Base-by-base conservation (phyloP, 2,329 filamentous ascomycete species). In the Colletotrichum sp. region DNA sequence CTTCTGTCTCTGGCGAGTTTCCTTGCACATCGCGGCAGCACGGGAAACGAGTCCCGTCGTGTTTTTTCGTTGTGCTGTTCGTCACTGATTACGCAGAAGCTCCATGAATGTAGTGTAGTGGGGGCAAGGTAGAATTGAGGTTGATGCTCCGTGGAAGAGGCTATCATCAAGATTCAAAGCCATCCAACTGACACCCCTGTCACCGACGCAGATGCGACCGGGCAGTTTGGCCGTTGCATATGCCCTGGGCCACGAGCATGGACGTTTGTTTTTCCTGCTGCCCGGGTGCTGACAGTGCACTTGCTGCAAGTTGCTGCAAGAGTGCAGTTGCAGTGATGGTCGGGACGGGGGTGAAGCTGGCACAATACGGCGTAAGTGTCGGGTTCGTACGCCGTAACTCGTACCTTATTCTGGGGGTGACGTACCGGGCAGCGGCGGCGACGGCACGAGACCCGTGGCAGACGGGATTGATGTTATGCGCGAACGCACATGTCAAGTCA, bases 301-400 rank as follows among this genome's bases (percentile, higher is more conserved):
- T 4, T 39, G 34, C 34, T 39, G 36, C 36, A 19, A 44, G 3
- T 39, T 36, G 34, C 3, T 19, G 25, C 13, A 16, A 44, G 22
- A 34, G 52, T 44, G 55, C 30, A 64, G 25, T 39, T 27, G 32
- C 48, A 27, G 39, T 44, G 19, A 44, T 44, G 39, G 3, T 44
- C 39, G 39, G 39, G 39, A n/a, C 39, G 39, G 39, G 39, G 39
- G 39, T 44, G 19, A 44, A 44, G 39, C 39, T 44, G 39, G 39
- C 39, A 44, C 9, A 44, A 44, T 44, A 44, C 39, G 39, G 39
- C 39, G 39, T 44, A n/a, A 44, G 44, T 72, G 64, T 73, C 73
- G 70, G 73, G 48, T 73, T 73, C 70, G 64, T 64, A 64, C 60
- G 30, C 30, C 60, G 60, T 64, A 73, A 28, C 71, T 73, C 73